Evolutionary conservation across 805 yeast genomes (phyloP), one percentile per base, ranked within the genome.

Genomic region (Lachancea sp.): DNA sequence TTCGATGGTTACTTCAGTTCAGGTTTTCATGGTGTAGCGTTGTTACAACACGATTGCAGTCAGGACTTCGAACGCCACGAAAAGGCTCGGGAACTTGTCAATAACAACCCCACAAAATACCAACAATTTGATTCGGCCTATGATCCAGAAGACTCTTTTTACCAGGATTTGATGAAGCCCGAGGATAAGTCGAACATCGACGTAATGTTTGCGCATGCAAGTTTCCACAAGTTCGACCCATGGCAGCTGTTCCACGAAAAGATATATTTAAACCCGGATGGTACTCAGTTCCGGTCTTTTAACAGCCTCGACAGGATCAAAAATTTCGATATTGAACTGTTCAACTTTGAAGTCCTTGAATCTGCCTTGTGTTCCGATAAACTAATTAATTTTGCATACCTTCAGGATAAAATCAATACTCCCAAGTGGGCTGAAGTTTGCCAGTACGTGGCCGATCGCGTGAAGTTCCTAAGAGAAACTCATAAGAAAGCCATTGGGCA

Each of bases 31-130:
- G 62, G 71, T 42, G 51, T 76, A 54, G 68, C 75, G 42, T 49
- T 69, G 22, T 70, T 65, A 16, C 74, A 71, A 45, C 65, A 63
- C 48, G 76, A 75, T 51, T 58, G 58, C 26, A 54, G 48, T 15
- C 72, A 70, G 40, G 89, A 82, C 56, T 77, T 66, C 36, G 43
- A 46, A 22, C 44, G 36, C 12, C 36, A 41, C 20, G 25, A 33
- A 18, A 30, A 23, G n/a, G 39, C 43, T 11, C 12, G 8, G 3
- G 28, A 22, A 19, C 21, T 22, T 9, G 40, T 40, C 6, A 20
- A 19, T 8, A 34, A 40, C 13, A 31, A 52, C 18, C 20, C 16
- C 4, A 38, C 42, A 0, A 34, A 46, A 8, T 47, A 38, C 22
- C 26, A 46, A 8, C 28, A 37, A 9, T 52, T 31, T 26, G 48